phyloP scores from a whole-genome alignment of 2,329 filamentous ascomycete species.

The Sclerotinia spermophila region DNA sequence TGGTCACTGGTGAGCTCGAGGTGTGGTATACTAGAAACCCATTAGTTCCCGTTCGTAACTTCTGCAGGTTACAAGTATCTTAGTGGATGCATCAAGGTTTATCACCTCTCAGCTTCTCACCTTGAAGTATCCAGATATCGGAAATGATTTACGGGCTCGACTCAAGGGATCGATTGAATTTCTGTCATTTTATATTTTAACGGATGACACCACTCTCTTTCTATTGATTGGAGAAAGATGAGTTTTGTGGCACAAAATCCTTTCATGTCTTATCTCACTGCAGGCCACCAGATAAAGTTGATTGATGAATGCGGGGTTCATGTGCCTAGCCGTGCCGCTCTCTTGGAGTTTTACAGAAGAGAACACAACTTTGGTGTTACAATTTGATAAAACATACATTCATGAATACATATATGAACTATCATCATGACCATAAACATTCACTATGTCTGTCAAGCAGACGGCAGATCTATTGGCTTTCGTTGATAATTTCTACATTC shows the following conservation, averaged over 20 bases:
- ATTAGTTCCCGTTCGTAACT: background rate
- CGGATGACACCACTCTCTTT: background rate
- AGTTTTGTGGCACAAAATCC: background rate
- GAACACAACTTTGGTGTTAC: background rate
- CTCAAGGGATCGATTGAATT: background rate
- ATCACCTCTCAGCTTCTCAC: background rate
- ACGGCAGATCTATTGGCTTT: background rate
- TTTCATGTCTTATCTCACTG: background rate
- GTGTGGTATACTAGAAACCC: background rate
- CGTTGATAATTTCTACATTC: slow-evolving; percentile 31
- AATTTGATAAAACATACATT: background rate
- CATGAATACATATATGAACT: slow-evolving; percentile 6
- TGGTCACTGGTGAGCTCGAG: background rate
- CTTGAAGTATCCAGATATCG: background rate
- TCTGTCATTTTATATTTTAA: background rate
- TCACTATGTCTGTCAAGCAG: slow-evolving; percentile 13
- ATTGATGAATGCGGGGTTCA: slow-evolving; percentile 10
- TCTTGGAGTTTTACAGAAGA: background rate
- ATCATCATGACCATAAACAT: slow-evolving; percentile 2
- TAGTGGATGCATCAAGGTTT: background rate
- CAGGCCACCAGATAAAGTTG: background rate
- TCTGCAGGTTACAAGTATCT: background rate
- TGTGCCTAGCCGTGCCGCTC: slow-evolving; percentile 13
- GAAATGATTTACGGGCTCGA: background rate
- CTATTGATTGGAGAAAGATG: background rate